These are phyloP conservation scores for Boletus vinaceobasis DNA, from an alignment of 768 basidiomycete genomes.

Conservation along the genomic window DNA sequence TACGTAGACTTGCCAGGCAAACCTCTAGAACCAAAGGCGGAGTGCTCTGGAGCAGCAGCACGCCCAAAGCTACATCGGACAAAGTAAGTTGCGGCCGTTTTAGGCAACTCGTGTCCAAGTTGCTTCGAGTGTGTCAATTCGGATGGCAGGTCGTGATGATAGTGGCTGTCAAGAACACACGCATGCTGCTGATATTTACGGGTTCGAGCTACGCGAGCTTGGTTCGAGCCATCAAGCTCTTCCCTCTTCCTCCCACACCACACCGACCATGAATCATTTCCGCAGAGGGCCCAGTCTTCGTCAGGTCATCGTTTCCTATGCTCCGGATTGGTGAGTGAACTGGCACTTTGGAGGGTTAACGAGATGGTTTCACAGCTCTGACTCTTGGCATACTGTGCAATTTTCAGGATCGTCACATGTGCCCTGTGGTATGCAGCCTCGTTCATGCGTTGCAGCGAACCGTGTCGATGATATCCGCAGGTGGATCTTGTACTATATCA, in stretches of 20 bases:
- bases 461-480: conserved; percentile 34
- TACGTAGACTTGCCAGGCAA: not conserved
- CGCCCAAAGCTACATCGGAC: not conserved
- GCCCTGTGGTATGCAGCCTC: conserved; percentile 50
- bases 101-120: too few species aligned
- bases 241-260: not conserved
- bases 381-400: not conserved
- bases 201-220: not conserved
- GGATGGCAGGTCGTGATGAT: not conserved
- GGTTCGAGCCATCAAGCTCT: not conserved
- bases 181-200: not conserved
- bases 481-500: conserved; percentile 52
- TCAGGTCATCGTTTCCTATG: conserved; percentile 47
- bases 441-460: not conserved
- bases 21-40: not conserved
- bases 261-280: conserved; percentile 9
- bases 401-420: conserved; percentile 60
- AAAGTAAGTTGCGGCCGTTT: not conserved
- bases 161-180: not conserved
- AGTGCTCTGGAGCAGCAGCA: not conserved
- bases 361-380: not conserved
- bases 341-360: not conserved
- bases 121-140: not conserved
- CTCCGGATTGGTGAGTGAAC: conserved; percentile 65
- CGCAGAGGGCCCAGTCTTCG: conserved; percentile 16